phyloP scores from a whole-genome alignment of 768 basidiomycete genomes.

The Omphalotus guepiniiformis region DNA sequence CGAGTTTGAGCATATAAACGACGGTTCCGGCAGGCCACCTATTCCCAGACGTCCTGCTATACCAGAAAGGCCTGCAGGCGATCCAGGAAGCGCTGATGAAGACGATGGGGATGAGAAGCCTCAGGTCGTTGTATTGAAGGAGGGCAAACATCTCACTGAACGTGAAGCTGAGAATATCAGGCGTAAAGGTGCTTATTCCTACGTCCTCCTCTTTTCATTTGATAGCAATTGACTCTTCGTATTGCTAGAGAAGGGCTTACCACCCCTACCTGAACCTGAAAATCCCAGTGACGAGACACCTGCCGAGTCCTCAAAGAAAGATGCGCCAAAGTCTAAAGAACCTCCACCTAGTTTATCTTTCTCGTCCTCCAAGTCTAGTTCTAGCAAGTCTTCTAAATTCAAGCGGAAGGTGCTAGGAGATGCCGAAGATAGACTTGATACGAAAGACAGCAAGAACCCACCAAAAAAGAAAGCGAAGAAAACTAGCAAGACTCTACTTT shows the following conservation, averaged over 20 bases:
- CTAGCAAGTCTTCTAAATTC: not conserved
- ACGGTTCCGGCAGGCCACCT: constrained; percentile 46
- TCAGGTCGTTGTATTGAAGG: constrained; percentile 26
- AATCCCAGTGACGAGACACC: not conserved
- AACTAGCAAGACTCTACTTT: constrained; percentile 4
- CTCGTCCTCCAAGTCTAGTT: constrained; percentile 1
- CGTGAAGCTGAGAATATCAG: constrained; percentile 54
- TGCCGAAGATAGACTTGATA: not conserved
- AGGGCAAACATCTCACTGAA: constrained; percentile 59
- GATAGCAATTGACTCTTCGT: constrained; percentile 4
- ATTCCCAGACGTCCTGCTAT: constrained; percentile 43
- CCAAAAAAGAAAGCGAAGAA: constrained; percentile 7
- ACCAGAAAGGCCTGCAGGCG: constrained; percentile 39
- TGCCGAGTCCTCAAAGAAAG: not conserved
- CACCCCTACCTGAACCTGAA: constrained; percentile 26
- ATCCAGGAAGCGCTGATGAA: constrained; percentile 50
- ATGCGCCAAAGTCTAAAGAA: not conserved
- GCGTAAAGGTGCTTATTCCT: constrained; percentile 38
- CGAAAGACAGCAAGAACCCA: not conserved
- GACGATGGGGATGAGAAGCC: constrained; percentile 53
- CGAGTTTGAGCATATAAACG: constrained; percentile 34
- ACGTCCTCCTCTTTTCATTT: not conserved
- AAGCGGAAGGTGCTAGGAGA: constrained; percentile 1
- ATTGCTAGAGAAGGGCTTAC: constrained; percentile 35
- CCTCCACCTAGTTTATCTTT: constrained; percentile 5